Base-by-base conservation (phyloP, 441 rosid species). In the Flueggea neowawraea region DNA sequence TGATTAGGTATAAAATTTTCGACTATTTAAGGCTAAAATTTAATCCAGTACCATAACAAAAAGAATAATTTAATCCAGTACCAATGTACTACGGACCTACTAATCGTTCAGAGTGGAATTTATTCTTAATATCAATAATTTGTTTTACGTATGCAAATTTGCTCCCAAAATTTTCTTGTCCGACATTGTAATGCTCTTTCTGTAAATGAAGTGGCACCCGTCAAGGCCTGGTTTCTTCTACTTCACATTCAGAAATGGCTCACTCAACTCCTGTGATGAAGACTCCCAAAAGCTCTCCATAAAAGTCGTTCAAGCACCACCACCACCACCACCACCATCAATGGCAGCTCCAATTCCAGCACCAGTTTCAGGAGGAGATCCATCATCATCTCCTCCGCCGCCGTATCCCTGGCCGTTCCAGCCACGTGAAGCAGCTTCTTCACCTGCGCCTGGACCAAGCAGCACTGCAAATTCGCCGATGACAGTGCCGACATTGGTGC, bases 161-260 rank as follows among this genome's bases (percentile, higher is more conserved):
- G n/a, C n/a, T n/a, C n/a, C n/a, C n/a, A n/a, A n/a, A n/a, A n/a
- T n/a, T n/a, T n/a, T n/a, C n/a, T n/a, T n/a, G n/a, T n/a, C n/a
- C n/a, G n/a, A n/a, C n/a, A 22, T 22, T 22, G 28, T 22, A 7
- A 52, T 33, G 13, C 43, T 17, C 12, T 12, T 28, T 43, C 12
- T 43, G 8, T 43, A 11, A 43, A 43, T 56, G 31, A 57, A 93
- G 98, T 93, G 98, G 98, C 76, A 88, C 56, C 88, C 96, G 43
- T 88, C 98, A 45, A 90, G 98, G 31, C 75, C 80, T 74, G 96
- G 98, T 32, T 78, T 77, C 61, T 93, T 72, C 90, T 93, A 88
- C 89, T 93, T 93, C 72, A 44, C 82, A 41, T 90, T 93, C 89
- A 75, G 76, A 83, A 88, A 80, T 70, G 95, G 86, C 66, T 81